Evolutionary conservation across 1,284 basidiomycete genomes (phyloP).

Genomic region (Afroboletus lepidellus): DNA sequence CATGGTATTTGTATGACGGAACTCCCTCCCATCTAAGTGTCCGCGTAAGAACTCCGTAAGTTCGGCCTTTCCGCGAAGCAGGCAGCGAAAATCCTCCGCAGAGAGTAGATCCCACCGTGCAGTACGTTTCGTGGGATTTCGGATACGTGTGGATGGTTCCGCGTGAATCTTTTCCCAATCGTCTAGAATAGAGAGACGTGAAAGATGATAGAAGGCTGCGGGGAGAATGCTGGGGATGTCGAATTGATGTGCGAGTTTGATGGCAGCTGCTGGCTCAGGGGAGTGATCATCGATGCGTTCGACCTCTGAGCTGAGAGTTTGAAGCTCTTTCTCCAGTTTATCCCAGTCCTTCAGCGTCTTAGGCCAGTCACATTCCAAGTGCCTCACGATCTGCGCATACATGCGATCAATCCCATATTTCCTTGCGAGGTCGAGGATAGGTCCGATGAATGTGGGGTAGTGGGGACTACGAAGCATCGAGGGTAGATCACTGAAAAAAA

Average conservation of each 20-base stretch:
- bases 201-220: slow-evolving; percentile 17
- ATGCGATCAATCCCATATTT: slow-evolving; percentile 15
- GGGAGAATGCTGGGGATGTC: slow-evolving; percentile 11
- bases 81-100: slow-evolving; percentile 5
- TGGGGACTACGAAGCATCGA: slow-evolving; percentile 9
- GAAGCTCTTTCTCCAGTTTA: slow-evolving; percentile 1
- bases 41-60: neutral
- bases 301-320: neutral
- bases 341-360: slow-evolving; percentile 12
- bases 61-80: slow-evolving; percentile 11
- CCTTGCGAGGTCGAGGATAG: slow-evolving; percentile 10
- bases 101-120: slow-evolving; percentile 11
- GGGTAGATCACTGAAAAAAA: slow-evolving; percentile 6
- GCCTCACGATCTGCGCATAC: slow-evolving; percentile 2
- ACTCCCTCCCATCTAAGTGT: neutral
- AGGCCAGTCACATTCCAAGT: slow-evolving; percentile 14
- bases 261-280: slow-evolving; percentile 14
- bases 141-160: neutral
- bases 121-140: neutral
- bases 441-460: slow-evolving; percentile 1
- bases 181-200: slow-evolving; percentile 11
- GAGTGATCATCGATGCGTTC: slow-evolving; percentile 1
- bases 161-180: slow-evolving; percentile 12
- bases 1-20: neutral
- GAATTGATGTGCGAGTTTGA: slow-evolving; percentile 9